Conservation (phyloP, 441 rosid species). For the Omphalea diandra region DNA sequence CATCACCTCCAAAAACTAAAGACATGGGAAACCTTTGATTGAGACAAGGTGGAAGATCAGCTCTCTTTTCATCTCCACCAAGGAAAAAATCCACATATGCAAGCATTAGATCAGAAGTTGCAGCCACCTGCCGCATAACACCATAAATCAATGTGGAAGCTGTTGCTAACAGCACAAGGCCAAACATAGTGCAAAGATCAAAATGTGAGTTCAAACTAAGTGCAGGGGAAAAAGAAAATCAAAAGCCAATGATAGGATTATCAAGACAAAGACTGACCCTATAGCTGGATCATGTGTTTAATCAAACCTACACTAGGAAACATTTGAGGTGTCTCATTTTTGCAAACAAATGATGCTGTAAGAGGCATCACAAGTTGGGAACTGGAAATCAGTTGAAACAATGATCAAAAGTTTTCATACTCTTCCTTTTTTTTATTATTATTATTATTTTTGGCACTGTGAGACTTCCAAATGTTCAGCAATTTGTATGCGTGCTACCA, state of each 20-base stretch:
- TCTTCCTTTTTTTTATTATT: no score
- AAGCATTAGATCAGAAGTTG: constrained; percentile 75
- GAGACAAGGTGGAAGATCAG: constrained; percentile 74
- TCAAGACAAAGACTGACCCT: no score
- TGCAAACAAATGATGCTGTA: background rate
- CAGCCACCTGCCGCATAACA: constrained; percentile 55
- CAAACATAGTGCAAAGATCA: background rate
- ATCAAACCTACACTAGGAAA: background rate
- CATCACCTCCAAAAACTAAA: constrained; percentile 79
- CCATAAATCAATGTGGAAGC: constrained; percentile 7
- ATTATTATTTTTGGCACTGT: background rate
- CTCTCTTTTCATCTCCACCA: constrained; percentile 91
- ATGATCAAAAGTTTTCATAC: background rate
- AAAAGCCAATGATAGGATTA: constrained; percentile 1
- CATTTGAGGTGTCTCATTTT: background rate
- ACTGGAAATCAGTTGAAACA: background rate
- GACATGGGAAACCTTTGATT: constrained; percentile 73
- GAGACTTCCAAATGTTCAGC: background rate
- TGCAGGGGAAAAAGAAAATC: background rate
- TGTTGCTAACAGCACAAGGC: background rate
- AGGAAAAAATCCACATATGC: constrained; percentile 87
- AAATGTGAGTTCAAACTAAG: background rate
- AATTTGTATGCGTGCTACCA: background rate
- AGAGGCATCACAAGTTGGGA: background rate
- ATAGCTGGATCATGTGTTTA: no score